phyloP scores from a whole-genome alignment of 805 yeast species.

The Yarrowia porcina region DNA sequence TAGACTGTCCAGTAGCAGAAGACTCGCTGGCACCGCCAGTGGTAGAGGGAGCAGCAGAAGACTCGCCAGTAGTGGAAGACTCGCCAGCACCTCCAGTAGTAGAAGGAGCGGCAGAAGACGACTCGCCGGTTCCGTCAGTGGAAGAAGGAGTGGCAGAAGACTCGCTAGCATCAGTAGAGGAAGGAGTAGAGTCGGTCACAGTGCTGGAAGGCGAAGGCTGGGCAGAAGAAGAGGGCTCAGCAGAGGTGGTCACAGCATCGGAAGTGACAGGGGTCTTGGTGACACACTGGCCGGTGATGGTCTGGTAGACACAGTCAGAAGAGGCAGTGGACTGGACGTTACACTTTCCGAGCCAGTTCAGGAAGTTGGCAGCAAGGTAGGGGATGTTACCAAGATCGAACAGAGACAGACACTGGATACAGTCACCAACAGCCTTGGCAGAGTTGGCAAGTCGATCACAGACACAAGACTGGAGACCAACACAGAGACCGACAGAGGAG shows the following conservation, averaged over 20 bases:
- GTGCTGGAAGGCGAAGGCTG: background rate
- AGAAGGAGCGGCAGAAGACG: background rate
- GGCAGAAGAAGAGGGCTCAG: background rate
- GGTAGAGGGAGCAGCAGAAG: background rate
- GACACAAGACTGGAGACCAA: constrained; percentile 7
- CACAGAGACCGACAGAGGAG: background rate
- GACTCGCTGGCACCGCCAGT: background rate
- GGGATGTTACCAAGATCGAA: constrained; percentile 1
- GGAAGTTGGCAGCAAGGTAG: constrained; percentile 12
- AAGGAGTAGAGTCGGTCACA: background rate
- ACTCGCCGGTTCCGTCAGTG: background rate
- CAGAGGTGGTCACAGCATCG: background rate
- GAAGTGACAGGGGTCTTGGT: background rate
- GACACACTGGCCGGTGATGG: background rate
- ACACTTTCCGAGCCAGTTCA: no score
- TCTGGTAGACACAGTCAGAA: background rate
- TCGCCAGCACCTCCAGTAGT: background rate
- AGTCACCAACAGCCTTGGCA: constrained; percentile 1
- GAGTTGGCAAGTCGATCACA: background rate
- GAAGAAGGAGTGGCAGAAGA: background rate
- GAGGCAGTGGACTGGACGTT: background rate
- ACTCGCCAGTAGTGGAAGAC: no score
- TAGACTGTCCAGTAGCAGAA: background rate
- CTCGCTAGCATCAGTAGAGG: background rate
- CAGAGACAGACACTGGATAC: constrained; percentile 1